These are phyloP conservation scores for Suillus subaureus DNA, from an alignment of 768 basidiomycete genomes.

Conservation along the genomic window DNA sequence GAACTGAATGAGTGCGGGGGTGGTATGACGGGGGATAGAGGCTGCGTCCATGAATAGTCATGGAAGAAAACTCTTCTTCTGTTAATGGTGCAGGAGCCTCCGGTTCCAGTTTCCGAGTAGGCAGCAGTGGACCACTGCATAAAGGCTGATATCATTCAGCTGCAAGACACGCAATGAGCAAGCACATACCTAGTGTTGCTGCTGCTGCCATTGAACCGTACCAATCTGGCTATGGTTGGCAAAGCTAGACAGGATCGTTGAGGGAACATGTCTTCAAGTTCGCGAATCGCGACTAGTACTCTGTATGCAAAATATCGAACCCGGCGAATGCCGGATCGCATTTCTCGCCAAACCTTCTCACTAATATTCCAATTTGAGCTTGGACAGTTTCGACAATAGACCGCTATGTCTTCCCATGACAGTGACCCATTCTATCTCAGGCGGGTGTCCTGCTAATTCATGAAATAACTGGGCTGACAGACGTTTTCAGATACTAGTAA, in stretches of 20 bases:
- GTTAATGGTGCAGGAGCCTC: constrained; percentile 24
- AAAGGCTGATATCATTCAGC: not conserved
- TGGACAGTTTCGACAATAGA: constrained; percentile 6
- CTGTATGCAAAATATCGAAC: constrained; percentile 7
- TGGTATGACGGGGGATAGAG: constrained; percentile 57
- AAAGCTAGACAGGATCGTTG: constrained; percentile 22
- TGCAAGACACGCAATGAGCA: not conserved
- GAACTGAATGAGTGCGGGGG: constrained; percentile 65
- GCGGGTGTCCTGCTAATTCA: constrained; percentile 35
- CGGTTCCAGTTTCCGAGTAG: not conserved
- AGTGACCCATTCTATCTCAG: constrained; percentile 83
- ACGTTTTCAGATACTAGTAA: constrained; percentile 51
- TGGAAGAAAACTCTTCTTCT: constrained; percentile 49
- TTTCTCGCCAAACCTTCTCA: not conserved
- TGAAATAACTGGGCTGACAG: constrained; percentile 20
- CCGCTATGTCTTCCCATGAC: constrained; percentile 37
- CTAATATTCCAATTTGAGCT: not conserved
- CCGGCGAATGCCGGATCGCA: constrained; percentile 21
- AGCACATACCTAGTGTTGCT: constrained; percentile 17
- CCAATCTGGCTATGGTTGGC: constrained; percentile 24
- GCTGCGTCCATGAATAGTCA: constrained; percentile 63
- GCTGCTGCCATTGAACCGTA: constrained; percentile 20
- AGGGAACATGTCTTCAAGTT: constrained; percentile 33
- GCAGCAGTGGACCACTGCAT: not conserved
- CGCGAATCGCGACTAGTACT: not conserved